Evolutionary conservation across 352 stramenopile genomes (phyloP).

Genomic region (Phytophthora constricta): DNA sequence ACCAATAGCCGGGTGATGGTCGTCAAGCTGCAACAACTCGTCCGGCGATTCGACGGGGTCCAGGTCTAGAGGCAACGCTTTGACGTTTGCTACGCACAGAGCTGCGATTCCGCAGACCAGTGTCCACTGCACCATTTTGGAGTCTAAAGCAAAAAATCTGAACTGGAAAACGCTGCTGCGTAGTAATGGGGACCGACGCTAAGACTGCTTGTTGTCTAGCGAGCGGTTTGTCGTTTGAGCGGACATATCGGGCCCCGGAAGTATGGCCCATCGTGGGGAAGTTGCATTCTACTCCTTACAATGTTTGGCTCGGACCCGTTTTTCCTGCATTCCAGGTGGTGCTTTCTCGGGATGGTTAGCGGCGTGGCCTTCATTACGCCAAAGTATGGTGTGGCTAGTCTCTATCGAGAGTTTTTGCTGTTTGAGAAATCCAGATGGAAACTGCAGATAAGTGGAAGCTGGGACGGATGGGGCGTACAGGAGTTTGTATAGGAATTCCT

Average conservation of each 20-base stretch:
- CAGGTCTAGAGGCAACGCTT: slow-evolving; percentile 26
- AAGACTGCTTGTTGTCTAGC: slow-evolving; percentile 34
- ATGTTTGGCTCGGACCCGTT: slow-evolving; percentile 26
- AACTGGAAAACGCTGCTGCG: neutral
- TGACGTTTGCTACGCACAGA: slow-evolving; percentile 22
- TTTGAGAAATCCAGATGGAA: slow-evolving; percentile 27
- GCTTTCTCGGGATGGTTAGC: slow-evolving; percentile 41
- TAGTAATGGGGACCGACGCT: slow-evolving; percentile 21
- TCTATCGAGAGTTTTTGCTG: slow-evolving; percentile 31
- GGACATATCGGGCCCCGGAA: slow-evolving; percentile 24
- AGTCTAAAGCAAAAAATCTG: neutral
- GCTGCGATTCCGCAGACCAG: slow-evolving; percentile 32
- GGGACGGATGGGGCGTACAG: slow-evolving; percentile 28
- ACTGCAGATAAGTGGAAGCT: slow-evolving; percentile 32
- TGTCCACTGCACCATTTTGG: slow-evolving; percentile 41
- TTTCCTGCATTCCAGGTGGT: slow-evolving; percentile 43
- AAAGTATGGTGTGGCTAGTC: slow-evolving; percentile 27
- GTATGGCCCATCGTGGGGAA: slow-evolving; percentile 19
- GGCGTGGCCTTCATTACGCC: slow-evolving; percentile 16
- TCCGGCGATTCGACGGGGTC: slow-evolving; percentile 32
- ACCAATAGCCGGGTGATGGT: slow-evolving; percentile 39
- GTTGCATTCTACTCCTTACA: slow-evolving; percentile 19
- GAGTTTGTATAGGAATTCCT: slow-evolving; percentile 32
- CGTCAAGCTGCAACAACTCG: slow-evolving; percentile 40
- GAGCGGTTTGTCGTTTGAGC: slow-evolving; percentile 44